These are phyloP conservation scores for Ascochyta rabiei DNA, from an alignment of 2,329 filamentous ascomycete species.

Conservation along the genomic window DNA sequence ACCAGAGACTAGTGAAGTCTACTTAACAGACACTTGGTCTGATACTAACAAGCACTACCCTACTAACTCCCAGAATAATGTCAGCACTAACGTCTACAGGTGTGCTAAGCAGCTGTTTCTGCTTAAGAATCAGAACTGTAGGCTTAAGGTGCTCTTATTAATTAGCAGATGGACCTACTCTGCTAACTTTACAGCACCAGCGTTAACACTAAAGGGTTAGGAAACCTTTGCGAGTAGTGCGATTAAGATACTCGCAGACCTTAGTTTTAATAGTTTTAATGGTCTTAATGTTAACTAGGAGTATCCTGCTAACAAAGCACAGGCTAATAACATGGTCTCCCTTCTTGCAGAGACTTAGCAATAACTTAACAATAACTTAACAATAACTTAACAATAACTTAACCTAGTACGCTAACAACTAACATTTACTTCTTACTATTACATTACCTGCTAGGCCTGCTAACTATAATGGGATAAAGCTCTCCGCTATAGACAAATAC, in stretches of 20 bases:
- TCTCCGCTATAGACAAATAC: conserved; percentile 53
- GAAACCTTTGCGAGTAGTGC: conserved; percentile 42
- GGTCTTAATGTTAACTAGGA: conserved; percentile 48
- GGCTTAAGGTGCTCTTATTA: conserved; percentile 45
- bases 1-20: conserved; percentile 46
- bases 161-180: conserved; percentile 49
- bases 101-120: conserved; percentile 46
- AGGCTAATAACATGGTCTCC: too few species aligned
- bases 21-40: conserved; percentile 43
- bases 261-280: conserved; percentile 48
- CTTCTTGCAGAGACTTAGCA: too few species aligned
- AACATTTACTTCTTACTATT: conserved; percentile 54
- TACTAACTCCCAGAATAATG: conserved; percentile 46
- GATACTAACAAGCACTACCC: conserved; percentile 46
- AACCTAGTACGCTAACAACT: conserved; percentile 42
- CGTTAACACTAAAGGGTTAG: conserved; percentile 34
- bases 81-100: conserved; percentile 46
- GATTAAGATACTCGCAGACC: conserved; percentile 36
- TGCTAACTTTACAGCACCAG: conserved; percentile 39
- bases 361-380: too few species aligned
- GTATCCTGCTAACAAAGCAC: conserved; percentile 37
- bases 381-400: conserved; percentile 50
- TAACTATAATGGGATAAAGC: conserved; percentile 53
- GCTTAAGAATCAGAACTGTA: conserved; percentile 44
- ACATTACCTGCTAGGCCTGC: conserved; percentile 52